Base-by-base conservation (phyloP, 441 rosid genomes). In the Brassica balearica region DNA sequence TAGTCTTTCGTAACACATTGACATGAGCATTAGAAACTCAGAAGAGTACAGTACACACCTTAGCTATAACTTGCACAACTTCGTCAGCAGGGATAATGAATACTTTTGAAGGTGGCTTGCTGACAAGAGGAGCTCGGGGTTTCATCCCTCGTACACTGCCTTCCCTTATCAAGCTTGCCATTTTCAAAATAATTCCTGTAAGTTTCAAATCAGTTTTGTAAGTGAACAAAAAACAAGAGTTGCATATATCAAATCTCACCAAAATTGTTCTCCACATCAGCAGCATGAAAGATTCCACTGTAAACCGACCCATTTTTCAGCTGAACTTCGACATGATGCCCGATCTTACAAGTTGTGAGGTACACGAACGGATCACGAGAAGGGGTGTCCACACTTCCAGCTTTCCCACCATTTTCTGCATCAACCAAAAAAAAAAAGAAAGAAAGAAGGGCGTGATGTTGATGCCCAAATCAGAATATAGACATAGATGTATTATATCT, bases 301-400 rank as follows among this genome's bases (percentile, higher is more conserved):
- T 87, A 94, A 56, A 94, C 65, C 10, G 97, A 84, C 76, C 98
- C 99, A 87, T 86, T 86, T 82, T 88, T 93, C 77, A 91, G 86
- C 80, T 91, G 96, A 82, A 88, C 97, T 77, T 96, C 97, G 69
- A 96, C 98, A 60, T 78, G 86, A 71, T 88, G 97, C 58, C 99
- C 99, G 58, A 96, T 86, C 43, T 89, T 87, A 83, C 90, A 85
- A 48, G 90, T 77, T 32, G 90, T 74, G 68, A 90, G 68, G 85
- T 90, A 92, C 51, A 91, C 77, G 51, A 93, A 75, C 69, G 88
- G 85, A 77, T 91, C 90, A 4, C 87, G 89, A 19, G 88, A 84
- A 81, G 93, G 86, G 76, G 81, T 82, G 72, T 80, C 90, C 75
- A 29, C 78, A 79, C 71, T 86, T 80, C 83, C 92, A 83, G 76